phyloP scores from a whole-genome alignment of 139 green algal genomes.

The Chlorella sorokiniana region DNA sequence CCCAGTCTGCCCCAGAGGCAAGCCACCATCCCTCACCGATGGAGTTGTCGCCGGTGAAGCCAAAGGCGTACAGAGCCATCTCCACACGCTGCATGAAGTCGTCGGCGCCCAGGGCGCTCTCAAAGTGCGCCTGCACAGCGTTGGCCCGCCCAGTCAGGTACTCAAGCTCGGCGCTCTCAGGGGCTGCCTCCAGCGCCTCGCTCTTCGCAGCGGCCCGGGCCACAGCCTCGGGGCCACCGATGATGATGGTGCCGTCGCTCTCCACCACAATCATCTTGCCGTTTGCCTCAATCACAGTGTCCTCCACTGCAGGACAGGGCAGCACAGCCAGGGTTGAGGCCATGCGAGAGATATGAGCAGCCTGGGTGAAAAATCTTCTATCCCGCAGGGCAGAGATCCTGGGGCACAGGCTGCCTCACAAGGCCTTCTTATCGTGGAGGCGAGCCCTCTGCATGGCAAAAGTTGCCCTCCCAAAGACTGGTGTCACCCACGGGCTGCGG shows the following conservation, averaged over 20 bases:
- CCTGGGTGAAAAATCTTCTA: no score
- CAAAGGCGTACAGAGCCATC: constrained; percentile 69
- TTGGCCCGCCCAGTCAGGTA: constrained; percentile 17
- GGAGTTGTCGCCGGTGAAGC: constrained; percentile 83
- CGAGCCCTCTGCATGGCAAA: no score
- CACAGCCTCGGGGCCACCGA: background rate
- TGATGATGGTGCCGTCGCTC: constrained; percentile 19
- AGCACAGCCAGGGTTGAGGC: no score
- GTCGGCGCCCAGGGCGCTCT: constrained; percentile 69
- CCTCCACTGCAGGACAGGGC: background rate
- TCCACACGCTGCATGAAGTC: constrained; percentile 83
- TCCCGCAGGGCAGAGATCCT: no score
- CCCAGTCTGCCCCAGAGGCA: background rate
- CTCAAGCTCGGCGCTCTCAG: constrained; percentile 6
- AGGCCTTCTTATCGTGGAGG: no score
- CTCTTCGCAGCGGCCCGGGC: no score
- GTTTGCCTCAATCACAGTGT: background rate
- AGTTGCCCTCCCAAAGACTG: no score
- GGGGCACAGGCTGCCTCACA: no score
- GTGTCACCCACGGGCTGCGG: no score
- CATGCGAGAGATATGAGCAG: no score
- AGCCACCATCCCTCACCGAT: constrained; percentile 57
- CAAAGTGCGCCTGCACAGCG: constrained; percentile 54
- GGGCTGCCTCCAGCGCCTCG: background rate
- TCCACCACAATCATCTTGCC: constrained; percentile 14